phyloP scores from a whole-genome alignment of 306 rosid genomes.

The Astragalus membranaceus region DNA sequence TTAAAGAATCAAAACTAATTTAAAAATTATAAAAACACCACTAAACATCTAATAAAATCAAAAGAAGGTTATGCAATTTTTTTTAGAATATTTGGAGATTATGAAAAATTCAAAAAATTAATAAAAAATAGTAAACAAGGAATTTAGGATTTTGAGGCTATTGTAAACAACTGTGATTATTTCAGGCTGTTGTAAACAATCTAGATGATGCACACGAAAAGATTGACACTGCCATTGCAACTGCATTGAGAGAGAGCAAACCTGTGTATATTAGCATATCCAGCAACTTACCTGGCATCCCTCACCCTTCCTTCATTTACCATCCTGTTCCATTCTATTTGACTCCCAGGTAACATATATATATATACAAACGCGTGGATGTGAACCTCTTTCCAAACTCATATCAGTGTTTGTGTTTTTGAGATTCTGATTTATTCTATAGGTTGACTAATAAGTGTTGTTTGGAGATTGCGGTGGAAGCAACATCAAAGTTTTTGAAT shows the following conservation, averaged over 20 bases:
- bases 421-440: background rate
- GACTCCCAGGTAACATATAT: background rate
- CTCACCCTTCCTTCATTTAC: conserved; percentile 16
- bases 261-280: conserved; percentile 24
- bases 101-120: too few species aligned
- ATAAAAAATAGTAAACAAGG: too few species aligned
- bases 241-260: conserved; percentile 17
- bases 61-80: too few species aligned
- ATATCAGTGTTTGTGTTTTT: too few species aligned
- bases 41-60: too few species aligned
- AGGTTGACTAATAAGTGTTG: background rate
- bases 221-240: conserved; percentile 18
- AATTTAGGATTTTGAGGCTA: too few species aligned
- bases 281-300: conserved; percentile 1
- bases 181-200: background rate
- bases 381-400: too few species aligned
- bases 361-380: too few species aligned
- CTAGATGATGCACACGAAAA: conserved; percentile 16
- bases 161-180: too few species aligned
- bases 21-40: too few species aligned
- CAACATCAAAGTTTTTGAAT: background rate
- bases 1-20: too few species aligned
- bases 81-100: too few species aligned
- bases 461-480: conserved; percentile 18
- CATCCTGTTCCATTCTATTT: background rate